Conservation (phyloP, 1,284 basidiomycete species). For the Mrakiaceae sp. region DNA sequence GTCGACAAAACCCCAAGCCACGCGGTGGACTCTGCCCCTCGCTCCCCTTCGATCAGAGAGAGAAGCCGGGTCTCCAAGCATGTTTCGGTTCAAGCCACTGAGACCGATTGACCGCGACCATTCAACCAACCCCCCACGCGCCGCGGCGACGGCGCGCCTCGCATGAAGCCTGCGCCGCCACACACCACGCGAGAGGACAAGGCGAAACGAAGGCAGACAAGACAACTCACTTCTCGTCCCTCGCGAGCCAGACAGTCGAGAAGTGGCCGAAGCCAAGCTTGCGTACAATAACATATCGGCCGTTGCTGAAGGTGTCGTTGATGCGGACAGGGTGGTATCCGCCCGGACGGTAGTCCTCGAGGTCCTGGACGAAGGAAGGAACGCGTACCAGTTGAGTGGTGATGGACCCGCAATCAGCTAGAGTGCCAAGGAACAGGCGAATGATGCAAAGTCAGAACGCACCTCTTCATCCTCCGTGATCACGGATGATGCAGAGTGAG, state of each 20-base stretch:
- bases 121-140: no score
- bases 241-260: constrained; percentile 84
- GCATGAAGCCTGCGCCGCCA: no score
- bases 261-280: constrained; percentile 99
- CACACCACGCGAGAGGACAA: no score
- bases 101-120: no score
- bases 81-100: no score
- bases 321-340: constrained; percentile 95
- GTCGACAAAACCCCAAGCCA: no score
- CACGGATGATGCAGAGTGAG: constrained; percentile 21
- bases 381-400: background rate
- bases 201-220: background rate
- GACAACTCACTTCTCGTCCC: constrained; percentile 66
- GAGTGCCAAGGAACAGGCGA: background rate
- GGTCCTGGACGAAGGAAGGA: constrained; percentile 21
- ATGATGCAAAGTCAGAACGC: background rate
- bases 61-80: no score
- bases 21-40: no score
- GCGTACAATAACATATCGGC: constrained; percentile 78
- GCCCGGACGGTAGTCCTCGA: constrained; percentile 69
- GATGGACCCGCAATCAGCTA: no score
- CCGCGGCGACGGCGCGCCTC: no score
- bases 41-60: no score
- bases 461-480: constrained; percentile 36
- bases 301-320: constrained; percentile 81